Evolutionary conservation across 257 asterid species (phyloP), one percentile per base, ranked within the genome.

Genomic region (Penstemon eatonii): DNA sequence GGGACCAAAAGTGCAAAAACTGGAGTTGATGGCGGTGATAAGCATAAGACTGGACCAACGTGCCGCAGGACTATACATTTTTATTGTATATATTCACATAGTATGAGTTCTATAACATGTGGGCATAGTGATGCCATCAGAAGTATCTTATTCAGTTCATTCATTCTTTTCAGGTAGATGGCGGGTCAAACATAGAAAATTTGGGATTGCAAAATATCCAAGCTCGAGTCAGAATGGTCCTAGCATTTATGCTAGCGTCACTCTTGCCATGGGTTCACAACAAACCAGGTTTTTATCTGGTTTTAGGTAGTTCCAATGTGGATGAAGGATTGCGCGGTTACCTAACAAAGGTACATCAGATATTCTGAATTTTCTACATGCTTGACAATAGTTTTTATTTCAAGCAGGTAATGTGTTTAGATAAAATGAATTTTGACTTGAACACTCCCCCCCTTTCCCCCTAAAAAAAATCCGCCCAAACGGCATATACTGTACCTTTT

Each of bases 261-360:
- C 95, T 93, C 60, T 78, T 90, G 81, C 97, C 96, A 37, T 93
- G 99, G 99, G 96, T 88, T 72, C 99, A 93, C 76, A 88, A 74
- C 80, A 93, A 87, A 80, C 94, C 89, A 2, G 99, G 99, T n/a
- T 93, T 93, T 74, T 90, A 82, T 81, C 81, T 93, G 74, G 99
- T 93, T 72, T 74, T 93, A 63, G 97, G 99, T 75, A 90, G 99
- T 88, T 90, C 96, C 79, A 93, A 93, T 58, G 97, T 89, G 57
- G 96, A 90, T 75, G 99, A 93, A 85, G 99, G 87, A 47, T 80
- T 93, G 56, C 93, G 94, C 68, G 99, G 97, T 59, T 90, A 89
- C 81, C 75, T 90, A 65, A 93, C 96, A 50, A 93, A 93, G 98
- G 97, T 92, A 80, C 73, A 55, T 7, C 15, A 57, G 6, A 64